A percentile compares a stretch with the other conserved stretches of the same genome.
Conservation (phyloP, 257 asterid species). For the Solanum pinnatisectum region DNA sequence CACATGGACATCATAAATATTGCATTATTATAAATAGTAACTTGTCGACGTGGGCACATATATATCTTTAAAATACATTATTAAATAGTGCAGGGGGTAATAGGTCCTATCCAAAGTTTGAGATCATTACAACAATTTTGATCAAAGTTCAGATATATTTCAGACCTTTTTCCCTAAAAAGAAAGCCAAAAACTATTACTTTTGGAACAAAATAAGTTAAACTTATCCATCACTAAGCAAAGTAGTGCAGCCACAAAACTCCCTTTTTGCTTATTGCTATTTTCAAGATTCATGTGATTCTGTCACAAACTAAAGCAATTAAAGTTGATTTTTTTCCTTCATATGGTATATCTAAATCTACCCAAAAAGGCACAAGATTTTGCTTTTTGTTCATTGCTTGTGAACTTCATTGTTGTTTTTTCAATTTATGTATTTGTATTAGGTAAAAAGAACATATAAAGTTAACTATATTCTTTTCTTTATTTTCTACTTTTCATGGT, state of each 20-base stretch:
- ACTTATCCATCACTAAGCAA: background rate
- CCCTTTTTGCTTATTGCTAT: background rate
- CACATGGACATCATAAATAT: too few species aligned
- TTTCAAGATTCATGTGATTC: slow-evolving; percentile 44
- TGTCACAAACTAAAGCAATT: slow-evolving; percentile 15
- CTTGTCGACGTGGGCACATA: too few species aligned
- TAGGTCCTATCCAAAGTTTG: too few species aligned
- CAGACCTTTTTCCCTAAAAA: too few species aligned
- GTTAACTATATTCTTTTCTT: background rate
- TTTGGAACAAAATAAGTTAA: background rate
- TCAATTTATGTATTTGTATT: background rate
- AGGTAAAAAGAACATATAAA: background rate
- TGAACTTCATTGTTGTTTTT: slow-evolving; percentile 8
- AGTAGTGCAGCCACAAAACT: background rate
- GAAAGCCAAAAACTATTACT: background rate
- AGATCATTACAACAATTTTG: too few species aligned
- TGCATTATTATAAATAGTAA: too few species aligned
- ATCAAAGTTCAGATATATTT: too few species aligned
- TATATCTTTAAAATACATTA: too few species aligned
- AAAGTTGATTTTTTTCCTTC: slow-evolving; percentile 8
- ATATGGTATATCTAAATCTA: background rate
- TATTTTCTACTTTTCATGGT: background rate
- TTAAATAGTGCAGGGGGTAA: too few species aligned
- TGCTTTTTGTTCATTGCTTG: slow-evolving; percentile 16
- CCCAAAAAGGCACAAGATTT: background rate